Percentiles rank a stretch among this genome's conserved stretches.
These are phyloP conservation scores for Colletotrichum tamarilloi DNA, from an alignment of 2,329 filamentous ascomycete species.

Conservation along the genomic window DNA sequence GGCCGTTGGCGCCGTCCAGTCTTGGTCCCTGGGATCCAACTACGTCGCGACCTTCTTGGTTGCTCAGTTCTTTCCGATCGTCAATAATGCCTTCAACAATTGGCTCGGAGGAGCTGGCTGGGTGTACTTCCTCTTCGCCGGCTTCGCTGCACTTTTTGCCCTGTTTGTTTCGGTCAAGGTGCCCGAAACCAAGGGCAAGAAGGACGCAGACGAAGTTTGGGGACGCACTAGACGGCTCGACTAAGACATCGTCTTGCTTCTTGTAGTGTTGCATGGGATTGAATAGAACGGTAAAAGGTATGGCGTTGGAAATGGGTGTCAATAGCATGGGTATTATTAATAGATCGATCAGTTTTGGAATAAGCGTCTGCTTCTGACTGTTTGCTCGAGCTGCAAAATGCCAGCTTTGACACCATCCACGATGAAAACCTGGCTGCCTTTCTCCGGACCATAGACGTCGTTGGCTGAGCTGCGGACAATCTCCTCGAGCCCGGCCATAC, in stretches of 20 bases:
- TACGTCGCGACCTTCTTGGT: conserved; percentile 93
- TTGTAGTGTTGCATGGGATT: neutral
- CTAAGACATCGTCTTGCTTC: conserved; percentile 42
- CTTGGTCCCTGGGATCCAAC: conserved; percentile 86
- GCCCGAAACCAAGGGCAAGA: conserved; percentile 90
- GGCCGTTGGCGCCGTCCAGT: conserved; percentile 91
- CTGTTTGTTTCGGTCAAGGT: conserved; percentile 79
- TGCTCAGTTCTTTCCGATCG: conserved; percentile 92
- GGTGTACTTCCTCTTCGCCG: conserved; percentile 93
- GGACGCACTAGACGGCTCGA: conserved; percentile 70
- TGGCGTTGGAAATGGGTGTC: neutral
- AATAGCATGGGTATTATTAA: conserved; percentile 9
- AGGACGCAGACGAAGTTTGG: conserved; percentile 91
- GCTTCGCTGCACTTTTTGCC: conserved; percentile 74
- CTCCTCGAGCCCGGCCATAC: conserved; percentile 87
- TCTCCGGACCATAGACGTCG: conserved; percentile 70
- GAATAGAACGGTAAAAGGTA: neutral
- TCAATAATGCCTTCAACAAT: conserved; percentile 78
- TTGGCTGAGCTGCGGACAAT: conserved; percentile 78
- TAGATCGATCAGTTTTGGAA: conserved; percentile 42
- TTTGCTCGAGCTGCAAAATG: conserved; percentile 69
- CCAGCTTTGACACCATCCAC: conserved; percentile 85
- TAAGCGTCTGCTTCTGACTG: conserved; percentile 55
- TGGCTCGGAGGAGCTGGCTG: conserved; percentile 76
- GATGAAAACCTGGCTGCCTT: conserved; percentile 70